Evolutionary conservation across 768 basidiomycete genomes (phyloP), one percentile per base, ranked within the genome.

Genomic region (Tylopilus subfusipes): DNA sequence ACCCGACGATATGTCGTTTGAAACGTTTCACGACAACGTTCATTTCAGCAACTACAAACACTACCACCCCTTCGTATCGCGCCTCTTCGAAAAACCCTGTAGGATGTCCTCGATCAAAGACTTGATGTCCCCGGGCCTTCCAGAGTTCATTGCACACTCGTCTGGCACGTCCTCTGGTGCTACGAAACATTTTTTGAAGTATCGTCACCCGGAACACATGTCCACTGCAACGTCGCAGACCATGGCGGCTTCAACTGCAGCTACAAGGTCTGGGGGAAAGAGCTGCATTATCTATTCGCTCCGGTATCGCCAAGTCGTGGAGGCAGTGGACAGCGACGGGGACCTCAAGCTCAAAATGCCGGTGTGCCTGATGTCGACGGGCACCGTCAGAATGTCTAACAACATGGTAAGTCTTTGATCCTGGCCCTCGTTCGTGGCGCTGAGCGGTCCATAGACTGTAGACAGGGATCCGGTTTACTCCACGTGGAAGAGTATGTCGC

Each of bases 241-340:
- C 2, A 57, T 66, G 57, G 40, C 47, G 25, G 51, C 57, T 9
- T 62, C 58, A 0, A 53, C 44, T 42, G 57, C 59, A 2, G 34
- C 56, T 10, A 54, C 33, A 38, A 33, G 46, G 6, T 46, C 46
- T 18, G 50, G 59, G 2, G 62, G 63, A 43, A 58, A 48, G 53
- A 64, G 59, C 30, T 60, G 56, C 30, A 53, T 64, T 43, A 47
- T 59, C 39, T 66, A 64, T 40, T 66, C 65, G 5, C 65, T 67
- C 16, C 56, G 54, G 5, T 44, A 56, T 40, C 53, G 24, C 2
- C 54, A 55, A 52, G 42, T 64, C 7, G 48, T 62, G 14, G 55
- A 58, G 13, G 33, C 54, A 11, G 8, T 60, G 6, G 45, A 49
- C 25, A 51, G 46, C 0, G 48, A 64, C 3, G 56, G 53, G 1